phyloP scores from a whole-genome alignment of 495 filamentous ascomycete genomes.

The Neurospora sp. region DNA sequence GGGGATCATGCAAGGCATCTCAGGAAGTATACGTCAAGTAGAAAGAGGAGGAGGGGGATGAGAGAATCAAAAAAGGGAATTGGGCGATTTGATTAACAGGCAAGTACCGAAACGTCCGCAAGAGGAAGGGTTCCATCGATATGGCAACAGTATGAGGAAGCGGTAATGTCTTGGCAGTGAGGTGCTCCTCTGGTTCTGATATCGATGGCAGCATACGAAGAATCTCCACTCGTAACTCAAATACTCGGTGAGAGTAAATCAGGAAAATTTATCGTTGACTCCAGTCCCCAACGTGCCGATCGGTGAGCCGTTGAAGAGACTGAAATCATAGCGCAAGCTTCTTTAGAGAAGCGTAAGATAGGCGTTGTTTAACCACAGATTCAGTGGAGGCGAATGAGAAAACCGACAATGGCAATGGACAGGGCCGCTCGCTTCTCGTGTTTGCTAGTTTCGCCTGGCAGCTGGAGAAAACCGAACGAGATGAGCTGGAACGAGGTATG shows the following conservation, averaged over 20 bases:
- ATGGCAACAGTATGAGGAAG: neutral
- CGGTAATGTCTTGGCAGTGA: neutral
- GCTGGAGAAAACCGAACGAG: neutral
- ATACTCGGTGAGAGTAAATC: neutral
- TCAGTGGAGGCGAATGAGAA: neutral
- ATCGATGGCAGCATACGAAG: neutral
- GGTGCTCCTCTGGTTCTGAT: neutral
- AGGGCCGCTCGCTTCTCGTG: neutral
- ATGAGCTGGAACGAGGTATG: neutral
- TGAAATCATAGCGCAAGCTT: neutral
- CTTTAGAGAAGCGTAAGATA: neutral
- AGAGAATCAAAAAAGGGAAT: neutral
- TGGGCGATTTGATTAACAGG: neutral
- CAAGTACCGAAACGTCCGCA: neutral
- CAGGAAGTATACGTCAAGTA: neutral
- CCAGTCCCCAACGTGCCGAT: neutral
- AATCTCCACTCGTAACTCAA: neutral
- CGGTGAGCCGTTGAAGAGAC: neutral
- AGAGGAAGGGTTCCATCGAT: neutral
- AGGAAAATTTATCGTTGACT: neutral
- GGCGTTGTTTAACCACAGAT: neutral
- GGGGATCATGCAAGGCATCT: neutral
- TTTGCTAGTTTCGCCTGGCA: neutral
- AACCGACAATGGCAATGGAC: neutral
- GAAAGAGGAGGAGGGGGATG: neutral